Evolutionary conservation across 2,329 filamentous ascomycete species (phyloP).

Genomic region (Sporothrix luriei): DNA sequence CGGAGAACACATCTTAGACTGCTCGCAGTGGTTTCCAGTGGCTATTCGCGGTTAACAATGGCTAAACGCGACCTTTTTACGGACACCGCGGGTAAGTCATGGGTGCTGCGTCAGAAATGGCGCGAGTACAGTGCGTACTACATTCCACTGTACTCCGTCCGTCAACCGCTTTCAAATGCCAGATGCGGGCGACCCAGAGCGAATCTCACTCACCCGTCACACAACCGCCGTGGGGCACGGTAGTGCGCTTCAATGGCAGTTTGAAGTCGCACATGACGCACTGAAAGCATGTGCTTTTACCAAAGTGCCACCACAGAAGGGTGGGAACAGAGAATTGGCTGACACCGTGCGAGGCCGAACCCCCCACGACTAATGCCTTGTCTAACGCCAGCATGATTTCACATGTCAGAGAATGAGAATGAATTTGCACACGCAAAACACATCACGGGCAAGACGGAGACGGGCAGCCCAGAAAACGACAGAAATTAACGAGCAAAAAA

Average conservation of each 20-base stretch:
- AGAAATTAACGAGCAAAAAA: background rate
- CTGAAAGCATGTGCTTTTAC: constrained; percentile 17
- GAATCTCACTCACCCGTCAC: constrained; percentile 4
- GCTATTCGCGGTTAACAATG: background rate
- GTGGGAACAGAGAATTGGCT: too few relatives aligned
- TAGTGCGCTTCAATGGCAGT: background rate
- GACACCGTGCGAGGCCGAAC: constrained; percentile 15
- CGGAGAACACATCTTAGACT: too few relatives aligned
- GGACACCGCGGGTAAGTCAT: background rate
- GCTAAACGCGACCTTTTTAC: background rate
- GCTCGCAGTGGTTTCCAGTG: background rate
- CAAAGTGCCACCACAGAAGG: too few relatives aligned
- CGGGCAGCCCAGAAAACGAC: background rate
- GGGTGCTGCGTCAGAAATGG: background rate
- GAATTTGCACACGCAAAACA: background rate
- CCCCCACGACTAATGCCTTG: background rate
- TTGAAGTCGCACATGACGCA: constrained; percentile 16
- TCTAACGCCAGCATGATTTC: background rate
- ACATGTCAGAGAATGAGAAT: background rate
- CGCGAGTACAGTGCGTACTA: background rate
- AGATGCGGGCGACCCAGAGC: constrained; percentile 6
- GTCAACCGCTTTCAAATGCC: background rate
- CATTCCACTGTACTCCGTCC: background rate
- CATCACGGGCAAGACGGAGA: constrained; percentile 6
- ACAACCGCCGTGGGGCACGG: background rate